Percentiles rank a stretch among this genome's conserved stretches.
Conservation (phyloP, 768 basidiomycete species). For the Ramaria sp. region DNA sequence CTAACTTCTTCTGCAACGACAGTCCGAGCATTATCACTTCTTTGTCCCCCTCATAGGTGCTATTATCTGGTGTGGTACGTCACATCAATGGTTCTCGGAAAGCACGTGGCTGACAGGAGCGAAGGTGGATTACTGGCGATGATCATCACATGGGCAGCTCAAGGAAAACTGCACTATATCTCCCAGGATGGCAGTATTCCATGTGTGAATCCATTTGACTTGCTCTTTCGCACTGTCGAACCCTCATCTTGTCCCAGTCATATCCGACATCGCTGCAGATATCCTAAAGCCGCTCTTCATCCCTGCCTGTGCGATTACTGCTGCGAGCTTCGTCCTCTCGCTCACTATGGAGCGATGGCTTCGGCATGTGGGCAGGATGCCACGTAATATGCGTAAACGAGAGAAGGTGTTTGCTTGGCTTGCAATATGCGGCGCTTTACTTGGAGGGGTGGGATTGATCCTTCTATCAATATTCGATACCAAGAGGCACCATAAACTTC, state of each 20-base stretch:
- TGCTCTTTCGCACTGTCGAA: slow-evolving; percentile 42
- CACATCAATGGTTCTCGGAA: background rate
- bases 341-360: slow-evolving; percentile 53
- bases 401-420: slow-evolving; percentile 52
- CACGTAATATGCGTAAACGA: slow-evolving; percentile 44
- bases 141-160: too few relatives aligned
- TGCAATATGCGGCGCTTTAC: too few relatives aligned
- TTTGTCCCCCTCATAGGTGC: slow-evolving; percentile 52
- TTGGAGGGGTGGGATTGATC: too few relatives aligned
- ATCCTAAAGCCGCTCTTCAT: too few relatives aligned
- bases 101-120: background rate
- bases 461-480: too few relatives aligned
- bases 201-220: slow-evolving; percentile 24
- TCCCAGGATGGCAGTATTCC: slow-evolving; percentile 17
- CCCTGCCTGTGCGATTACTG: slow-evolving; percentile 52
- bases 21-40: too few relatives aligned
- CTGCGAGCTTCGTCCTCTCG: slow-evolving; percentile 47
- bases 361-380: slow-evolving; percentile 56
- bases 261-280: too few relatives aligned
- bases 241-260: slow-evolving; percentile 68
- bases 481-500: too few relatives aligned
- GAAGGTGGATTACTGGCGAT: slow-evolving; percentile 49
- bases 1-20: too few relatives aligned
- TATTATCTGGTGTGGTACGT: slow-evolving; percentile 56
- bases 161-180: too few relatives aligned